These are phyloP conservation scores for Thymus mandschuricus DNA, from an alignment of 257 asterid species.

Conservation along the genomic window DNA sequence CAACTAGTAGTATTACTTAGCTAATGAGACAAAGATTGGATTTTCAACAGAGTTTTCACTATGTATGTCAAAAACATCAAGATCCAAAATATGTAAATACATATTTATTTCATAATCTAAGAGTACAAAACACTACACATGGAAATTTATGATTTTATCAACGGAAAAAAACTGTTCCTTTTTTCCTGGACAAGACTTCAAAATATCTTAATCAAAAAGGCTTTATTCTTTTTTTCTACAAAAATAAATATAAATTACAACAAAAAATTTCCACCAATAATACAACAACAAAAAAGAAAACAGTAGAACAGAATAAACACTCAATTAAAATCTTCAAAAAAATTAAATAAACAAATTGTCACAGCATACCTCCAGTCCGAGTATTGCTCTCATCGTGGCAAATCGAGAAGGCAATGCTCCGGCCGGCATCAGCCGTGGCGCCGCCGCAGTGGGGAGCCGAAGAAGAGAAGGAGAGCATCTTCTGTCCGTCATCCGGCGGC, in stretches of 20 bases:
- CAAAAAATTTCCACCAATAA: too few relatives aligned
- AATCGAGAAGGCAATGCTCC: slow-evolving; percentile 50
- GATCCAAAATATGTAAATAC: too few relatives aligned
- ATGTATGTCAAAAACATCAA: too few relatives aligned
- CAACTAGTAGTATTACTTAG: too few relatives aligned
- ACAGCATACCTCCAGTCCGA: slow-evolving; percentile 37
- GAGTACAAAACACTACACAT: background rate
- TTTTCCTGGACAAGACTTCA: slow-evolving; percentile 25
- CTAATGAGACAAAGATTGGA: too few relatives aligned
- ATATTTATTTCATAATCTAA: slow-evolving; percentile 4
- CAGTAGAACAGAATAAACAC: background rate
- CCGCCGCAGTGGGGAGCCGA: slow-evolving; percentile 31
- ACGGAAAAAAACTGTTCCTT: background rate
- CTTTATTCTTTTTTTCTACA: too few relatives aligned
- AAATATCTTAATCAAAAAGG: slow-evolving; percentile 15
- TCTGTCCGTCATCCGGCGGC: slow-evolving; percentile 46
- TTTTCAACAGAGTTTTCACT: too few relatives aligned
- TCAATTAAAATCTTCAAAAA: slow-evolving; percentile 1
- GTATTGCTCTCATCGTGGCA: slow-evolving; percentile 35
- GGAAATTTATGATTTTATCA: too few relatives aligned
- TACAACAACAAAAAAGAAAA: slow-evolving; percentile 21
- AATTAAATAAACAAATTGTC: background rate
- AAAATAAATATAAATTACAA: too few relatives aligned
- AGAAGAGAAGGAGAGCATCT: slow-evolving; percentile 57
- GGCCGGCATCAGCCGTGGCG: slow-evolving; percentile 13